phyloP scores from a whole-genome alignment of 202 grass and related monocot species.

The Zizania palustris region DNA sequence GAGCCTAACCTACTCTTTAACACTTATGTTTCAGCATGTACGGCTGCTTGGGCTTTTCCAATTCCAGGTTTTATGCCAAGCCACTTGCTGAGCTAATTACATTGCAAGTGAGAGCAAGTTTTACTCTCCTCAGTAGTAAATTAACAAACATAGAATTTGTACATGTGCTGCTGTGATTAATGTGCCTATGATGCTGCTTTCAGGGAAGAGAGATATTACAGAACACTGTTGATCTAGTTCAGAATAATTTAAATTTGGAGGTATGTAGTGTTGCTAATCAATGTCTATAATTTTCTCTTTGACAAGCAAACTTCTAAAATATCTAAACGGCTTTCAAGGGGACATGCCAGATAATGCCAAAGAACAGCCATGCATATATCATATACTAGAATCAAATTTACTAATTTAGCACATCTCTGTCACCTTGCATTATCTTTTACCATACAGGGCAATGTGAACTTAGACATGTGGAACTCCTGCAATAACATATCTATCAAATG shows the following conservation, averaged over 20 bases:
- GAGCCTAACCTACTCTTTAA: conserved; percentile 42
- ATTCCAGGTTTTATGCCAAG: conserved; percentile 94
- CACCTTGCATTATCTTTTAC: conserved; percentile 3
- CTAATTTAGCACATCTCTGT: not conserved
- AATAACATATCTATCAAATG: not conserved
- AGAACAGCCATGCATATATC: not conserved
- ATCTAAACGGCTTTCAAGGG: conserved; percentile 11
- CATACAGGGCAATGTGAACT: not conserved
- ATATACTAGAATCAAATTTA: not conserved
- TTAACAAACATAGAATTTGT: conserved; percentile 20
- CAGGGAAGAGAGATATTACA: conserved; percentile 98
- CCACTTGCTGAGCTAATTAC: conserved; percentile 98
- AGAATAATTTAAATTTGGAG: conserved; percentile 98
- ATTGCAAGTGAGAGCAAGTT: conserved; percentile 72
- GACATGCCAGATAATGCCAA: not conserved
- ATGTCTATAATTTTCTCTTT: conserved; percentile 20
- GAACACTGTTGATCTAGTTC: conserved; percentile 96
- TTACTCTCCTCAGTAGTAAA: conserved; percentile 36
- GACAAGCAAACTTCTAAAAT: conserved; percentile 31
- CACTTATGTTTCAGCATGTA: conserved; percentile 73
- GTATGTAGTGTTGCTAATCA: conserved; percentile 41
- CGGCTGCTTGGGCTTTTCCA: conserved; percentile 96
- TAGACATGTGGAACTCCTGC: not conserved
- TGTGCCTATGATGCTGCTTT: conserved; percentile 44
- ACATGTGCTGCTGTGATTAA: conserved; percentile 21